Evolutionary conservation across 345 rosid species (phyloP).

Genomic region (Eucalyptus cloeziana): DNA sequence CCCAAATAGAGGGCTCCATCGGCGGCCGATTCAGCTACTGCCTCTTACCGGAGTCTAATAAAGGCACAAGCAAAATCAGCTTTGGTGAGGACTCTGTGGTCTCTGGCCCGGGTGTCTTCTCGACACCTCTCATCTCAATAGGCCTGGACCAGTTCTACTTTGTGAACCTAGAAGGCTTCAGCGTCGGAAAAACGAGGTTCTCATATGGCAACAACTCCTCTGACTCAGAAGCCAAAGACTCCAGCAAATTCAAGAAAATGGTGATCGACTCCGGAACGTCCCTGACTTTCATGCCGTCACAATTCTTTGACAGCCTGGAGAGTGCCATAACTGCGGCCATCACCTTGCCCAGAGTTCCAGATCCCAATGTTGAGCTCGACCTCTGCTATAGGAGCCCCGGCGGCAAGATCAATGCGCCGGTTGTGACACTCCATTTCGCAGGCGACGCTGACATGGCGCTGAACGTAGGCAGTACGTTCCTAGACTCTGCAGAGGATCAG

Average conservation of each 20-base stretch:
- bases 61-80: not conserved
- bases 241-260: constrained; percentile 20
- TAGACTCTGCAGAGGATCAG: not conserved
- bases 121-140: constrained; percentile 27
- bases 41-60: not conserved
- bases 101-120: not conserved
- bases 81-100: not conserved
- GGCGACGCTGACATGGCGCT: constrained; percentile 33
- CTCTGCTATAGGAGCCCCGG: constrained; percentile 16
- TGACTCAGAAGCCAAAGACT: not conserved
- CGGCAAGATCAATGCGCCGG: constrained; percentile 4
- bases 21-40: not conserved
- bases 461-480: constrained; percentile 20
- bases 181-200: constrained; percentile 18
- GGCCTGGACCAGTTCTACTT: constrained; percentile 19
- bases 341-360: constrained; percentile 8
- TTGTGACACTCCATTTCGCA: constrained; percentile 33
- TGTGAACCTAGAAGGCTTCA: constrained; percentile 40
- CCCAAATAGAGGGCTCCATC: not conserved
- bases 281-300: constrained; percentile 19
- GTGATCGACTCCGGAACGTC: constrained; percentile 55
- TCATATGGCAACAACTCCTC: not conserved
- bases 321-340: constrained; percentile 3
- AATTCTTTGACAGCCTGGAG: constrained; percentile 15
- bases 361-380: not conserved